Conservation (phyloP, 140 eudicot genomes). For the Cichorium intybus region DNA sequence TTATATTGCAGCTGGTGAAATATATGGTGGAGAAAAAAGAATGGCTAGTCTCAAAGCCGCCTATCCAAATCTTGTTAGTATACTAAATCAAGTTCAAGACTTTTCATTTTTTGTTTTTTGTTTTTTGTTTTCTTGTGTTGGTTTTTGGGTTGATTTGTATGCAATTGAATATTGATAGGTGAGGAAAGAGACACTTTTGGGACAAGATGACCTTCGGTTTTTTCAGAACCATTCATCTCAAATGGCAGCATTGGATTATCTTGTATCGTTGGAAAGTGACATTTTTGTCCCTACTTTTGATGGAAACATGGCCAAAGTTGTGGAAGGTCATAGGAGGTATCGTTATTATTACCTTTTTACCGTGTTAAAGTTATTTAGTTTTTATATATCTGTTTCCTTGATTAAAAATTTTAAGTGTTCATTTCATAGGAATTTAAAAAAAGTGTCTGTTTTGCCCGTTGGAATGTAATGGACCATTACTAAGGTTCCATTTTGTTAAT, state of each 20-base stretch:
- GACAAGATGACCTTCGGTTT: conserved; percentile 64
- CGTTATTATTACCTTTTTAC: background rate
- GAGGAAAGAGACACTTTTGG: conserved; percentile 85
- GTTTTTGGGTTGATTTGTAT: background rate
- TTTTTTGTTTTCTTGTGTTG: background rate
- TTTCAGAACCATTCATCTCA: conserved; percentile 96
- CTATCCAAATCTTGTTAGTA: conserved; percentile 83
- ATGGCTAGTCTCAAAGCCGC: conserved; percentile 70
- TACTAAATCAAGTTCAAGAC: background rate
- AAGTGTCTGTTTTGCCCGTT: no score
- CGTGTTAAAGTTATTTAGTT: background rate
- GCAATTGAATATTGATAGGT: conserved; percentile 65
- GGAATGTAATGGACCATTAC: no score
- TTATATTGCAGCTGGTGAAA: conserved; percentile 96
- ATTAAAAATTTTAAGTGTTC: no score
- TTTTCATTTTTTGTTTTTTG: background rate
- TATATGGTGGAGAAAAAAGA: conserved; percentile 85
- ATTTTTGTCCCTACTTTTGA: conserved; percentile 91
- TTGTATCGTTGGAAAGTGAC: conserved; percentile 94
- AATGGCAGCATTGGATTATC: conserved; percentile 98
- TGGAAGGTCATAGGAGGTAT: conserved; percentile 98
- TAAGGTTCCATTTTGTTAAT: no score
- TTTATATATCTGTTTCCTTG: no score
- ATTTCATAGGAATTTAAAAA: no score
- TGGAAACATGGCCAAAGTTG: conserved; percentile 99